These are phyloP conservation scores for Arachnomyces sp. DNA, from an alignment of 2,329 filamentous ascomycete species.

Conservation along the genomic window DNA sequence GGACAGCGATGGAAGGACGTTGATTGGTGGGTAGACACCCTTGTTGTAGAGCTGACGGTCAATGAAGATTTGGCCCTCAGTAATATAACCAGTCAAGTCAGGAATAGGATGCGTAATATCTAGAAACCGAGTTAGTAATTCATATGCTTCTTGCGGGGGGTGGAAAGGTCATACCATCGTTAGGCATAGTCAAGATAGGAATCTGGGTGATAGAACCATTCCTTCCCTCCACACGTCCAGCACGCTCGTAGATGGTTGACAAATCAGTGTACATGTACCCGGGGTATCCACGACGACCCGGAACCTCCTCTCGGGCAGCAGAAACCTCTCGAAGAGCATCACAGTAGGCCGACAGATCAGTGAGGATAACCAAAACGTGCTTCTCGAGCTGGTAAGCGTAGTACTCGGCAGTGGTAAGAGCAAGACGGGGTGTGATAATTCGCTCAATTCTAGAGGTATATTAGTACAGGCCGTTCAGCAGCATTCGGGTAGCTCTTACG, in stretches of 20 bases:
- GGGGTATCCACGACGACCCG: constrained; percentile 96
- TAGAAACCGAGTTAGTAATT: constrained; percentile 20
- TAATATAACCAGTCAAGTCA: constrained; percentile 98
- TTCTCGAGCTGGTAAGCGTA: constrained; percentile 99
- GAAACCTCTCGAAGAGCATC: constrained; percentile 98
- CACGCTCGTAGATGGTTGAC: constrained; percentile 99
- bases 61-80: constrained; percentile 96
- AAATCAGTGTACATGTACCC: constrained; percentile 99
- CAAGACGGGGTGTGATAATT: constrained; percentile 98
- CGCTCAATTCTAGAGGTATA: constrained; percentile 69
- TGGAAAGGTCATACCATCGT: constrained; percentile 59
- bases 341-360: constrained; percentile 95
- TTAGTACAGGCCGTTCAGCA: constrained; percentile 6
- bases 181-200: constrained; percentile 98
- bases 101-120: constrained; percentile 98
- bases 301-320: constrained; percentile 95
- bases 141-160: neutral
- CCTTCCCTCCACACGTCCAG: constrained; percentile 90
- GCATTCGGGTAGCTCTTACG: constrained; percentile 49
- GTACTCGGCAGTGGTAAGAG: constrained; percentile 96
- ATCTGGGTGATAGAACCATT: constrained; percentile 99
- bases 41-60: constrained; percentile 92
- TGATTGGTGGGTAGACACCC: constrained; percentile 97
- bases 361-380: constrained; percentile 97
- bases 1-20: constrained; percentile 92